Base-by-base conservation (phyloP, 1,284 basidiomycete genomes). In the Puccinia polysora region DNA sequence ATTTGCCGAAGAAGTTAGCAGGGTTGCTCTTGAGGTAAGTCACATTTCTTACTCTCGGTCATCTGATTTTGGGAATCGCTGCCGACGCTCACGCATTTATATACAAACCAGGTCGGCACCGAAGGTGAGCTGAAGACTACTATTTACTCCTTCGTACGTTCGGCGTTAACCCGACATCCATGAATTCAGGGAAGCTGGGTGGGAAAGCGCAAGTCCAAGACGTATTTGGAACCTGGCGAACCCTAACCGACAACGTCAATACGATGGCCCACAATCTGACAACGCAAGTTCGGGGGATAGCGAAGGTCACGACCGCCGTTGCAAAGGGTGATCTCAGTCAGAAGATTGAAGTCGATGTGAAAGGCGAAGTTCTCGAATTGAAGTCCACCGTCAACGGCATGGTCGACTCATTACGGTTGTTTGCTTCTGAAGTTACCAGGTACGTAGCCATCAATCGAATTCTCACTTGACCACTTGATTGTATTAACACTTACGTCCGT, bases 41-140 rank as follows among this genome's bases (percentile, higher is more conserved):
- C 32, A 20, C 20, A 28, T 34, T 10, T 45, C 2, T 34, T 70
- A 20, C 8, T 10, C 14, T 52, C 5, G 3, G 8, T 34, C 49
- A 20, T 60, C 43, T 18, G 58, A 75, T 67, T 75, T 74, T 75
- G n/a, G 75, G 75, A 28, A 77, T 77, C 38, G 20, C 18, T 68
- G 6, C 7, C 3, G n/a, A 3, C 10, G 43, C 55, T 12, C 5
- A 43, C 40, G 56, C 18, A 4, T 49, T 56, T 28, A 2, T 36
- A 2, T 62, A 73, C 71, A 74, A 74, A 36, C 74, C 75, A 65
- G 76, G 91, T 91, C 52, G 95, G 98, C 75, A 95, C 96, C 0
- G 84, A 88, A 74, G 96, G 96, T 68, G 91, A 97, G 78, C 83
- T 97, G 63, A 86, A 97, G 78, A 28, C 90, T 32, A 78, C 78